phyloP scores from a whole-genome alignment of 2,329 filamentous ascomycete species.

The Aspergillus neotritici region DNA sequence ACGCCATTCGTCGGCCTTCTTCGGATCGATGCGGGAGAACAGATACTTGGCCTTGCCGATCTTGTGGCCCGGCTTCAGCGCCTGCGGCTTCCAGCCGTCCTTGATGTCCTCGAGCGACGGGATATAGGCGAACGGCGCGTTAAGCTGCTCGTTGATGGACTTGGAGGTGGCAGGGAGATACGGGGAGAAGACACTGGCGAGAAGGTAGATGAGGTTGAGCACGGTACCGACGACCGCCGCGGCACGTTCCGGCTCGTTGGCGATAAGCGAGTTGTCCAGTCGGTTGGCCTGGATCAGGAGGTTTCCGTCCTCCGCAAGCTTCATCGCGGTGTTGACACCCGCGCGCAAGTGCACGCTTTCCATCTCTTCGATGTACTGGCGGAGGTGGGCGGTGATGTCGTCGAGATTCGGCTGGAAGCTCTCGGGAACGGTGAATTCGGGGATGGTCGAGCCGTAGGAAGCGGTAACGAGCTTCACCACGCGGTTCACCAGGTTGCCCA shows the following conservation, averaged over 20 bases:
- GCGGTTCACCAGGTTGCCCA: slow-evolving; percentile 68
- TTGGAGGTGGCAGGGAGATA: slow-evolving; percentile 78
- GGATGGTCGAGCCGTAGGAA: slow-evolving; percentile 56
- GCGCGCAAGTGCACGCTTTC: slow-evolving; percentile 57
- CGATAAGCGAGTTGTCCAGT: slow-evolving; percentile 58
- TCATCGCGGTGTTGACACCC: slow-evolving; percentile 50
- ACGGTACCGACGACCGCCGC: slow-evolving; percentile 68
- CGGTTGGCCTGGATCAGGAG: slow-evolving; percentile 55
- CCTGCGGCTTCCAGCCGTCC: slow-evolving; percentile 57
- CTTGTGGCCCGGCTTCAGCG: slow-evolving; percentile 66
- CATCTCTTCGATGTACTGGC: slow-evolving; percentile 53
- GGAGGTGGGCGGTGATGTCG: slow-evolving; percentile 49
- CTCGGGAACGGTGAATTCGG: slow-evolving; percentile 37
- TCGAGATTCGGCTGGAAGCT: slow-evolving; percentile 36
- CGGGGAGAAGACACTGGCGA: slow-evolving; percentile 71
- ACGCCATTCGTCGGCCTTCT: slow-evolving; percentile 79
- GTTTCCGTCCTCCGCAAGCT: slow-evolving; percentile 56
- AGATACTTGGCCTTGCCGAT: slow-evolving; percentile 75
- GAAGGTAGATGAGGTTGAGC: slow-evolving; percentile 74
- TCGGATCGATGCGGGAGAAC: slow-evolving; percentile 74
- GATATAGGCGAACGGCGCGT: slow-evolving; percentile 54
- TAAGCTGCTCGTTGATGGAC: slow-evolving; percentile 72
- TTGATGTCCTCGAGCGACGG: slow-evolving; percentile 46
- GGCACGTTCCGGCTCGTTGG: slow-evolving; percentile 54
- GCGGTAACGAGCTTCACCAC: slow-evolving; percentile 67